Conservation (phyloP, 2,329 filamentous ascomycete genomes). For the Seiridium cupressi region DNA sequence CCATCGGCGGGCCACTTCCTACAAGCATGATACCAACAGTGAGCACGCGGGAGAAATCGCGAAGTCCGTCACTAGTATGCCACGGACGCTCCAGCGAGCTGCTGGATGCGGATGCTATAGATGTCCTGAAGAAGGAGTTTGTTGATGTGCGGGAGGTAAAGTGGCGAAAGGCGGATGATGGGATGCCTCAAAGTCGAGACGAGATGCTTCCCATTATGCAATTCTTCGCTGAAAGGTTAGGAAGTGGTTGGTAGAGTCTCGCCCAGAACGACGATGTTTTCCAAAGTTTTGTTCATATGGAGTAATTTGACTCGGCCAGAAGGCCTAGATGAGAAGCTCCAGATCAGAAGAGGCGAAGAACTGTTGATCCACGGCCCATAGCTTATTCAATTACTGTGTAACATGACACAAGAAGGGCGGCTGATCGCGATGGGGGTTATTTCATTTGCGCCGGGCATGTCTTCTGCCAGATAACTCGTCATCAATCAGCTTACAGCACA, state of each 20-base stretch:
- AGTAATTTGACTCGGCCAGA: too few relatives aligned
- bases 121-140: constrained; percentile 66
- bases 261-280: background rate
- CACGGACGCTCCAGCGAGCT: constrained; percentile 46
- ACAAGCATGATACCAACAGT: constrained; percentile 46
- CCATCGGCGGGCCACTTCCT: constrained; percentile 61
- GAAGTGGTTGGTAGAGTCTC: background rate
- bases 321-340: too few relatives aligned
- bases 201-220: constrained; percentile 92
- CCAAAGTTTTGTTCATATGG: background rate
- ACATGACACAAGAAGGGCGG: too few relatives aligned
- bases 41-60: constrained; percentile 49
- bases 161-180: constrained; percentile 70
- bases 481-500: too few relatives aligned
- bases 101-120: constrained; percentile 58
- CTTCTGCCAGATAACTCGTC: too few relatives aligned
- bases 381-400: too few relatives aligned
- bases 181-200: constrained; percentile 79
- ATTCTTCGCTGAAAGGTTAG: constrained; percentile 68
- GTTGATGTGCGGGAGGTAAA: constrained; percentile 63
- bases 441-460: too few relatives aligned
- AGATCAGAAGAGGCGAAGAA: too few relatives aligned
- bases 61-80: constrained; percentile 63
- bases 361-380: too few relatives aligned
- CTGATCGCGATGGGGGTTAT: too few relatives aligned